Base-by-base conservation (phyloP, 208 protist species). In the Trypanosoma mega region DNA sequence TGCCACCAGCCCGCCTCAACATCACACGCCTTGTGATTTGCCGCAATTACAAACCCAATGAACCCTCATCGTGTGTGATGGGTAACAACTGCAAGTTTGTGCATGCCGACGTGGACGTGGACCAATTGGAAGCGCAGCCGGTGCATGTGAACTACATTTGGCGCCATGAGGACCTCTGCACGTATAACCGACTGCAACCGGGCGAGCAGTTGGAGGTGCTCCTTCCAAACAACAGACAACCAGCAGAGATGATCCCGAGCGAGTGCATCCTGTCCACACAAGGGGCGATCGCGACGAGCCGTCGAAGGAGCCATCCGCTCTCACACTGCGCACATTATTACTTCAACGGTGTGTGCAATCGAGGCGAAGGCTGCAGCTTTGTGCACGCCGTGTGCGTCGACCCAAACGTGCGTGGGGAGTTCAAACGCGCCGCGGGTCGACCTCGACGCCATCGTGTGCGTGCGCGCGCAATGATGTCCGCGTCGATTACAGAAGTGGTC, bases 91-190 rank as follows among this genome's bases (percentile, higher is more conserved):
- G 85, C 73, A 92, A 90, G 74, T 89, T 90, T 59, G 85, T 92
- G 34, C 85, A 92, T 57, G 76, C 63, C 20, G 82, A 89, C 66
- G 77, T 76, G 64, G 78, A 84, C 65, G 57, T 63, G 47, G 43
- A 30, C 41, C 63, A 50, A 43, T 68, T 92, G 41, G 70, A 73
- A 31, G 68, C 75, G 11, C 74, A 72, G 62, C 74, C 86, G 23
- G 82, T 93, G 50, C 86, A 93, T 70, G 82, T 90, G 41, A 87
- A 93, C 68, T 93, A 93, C 70, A 72, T 86, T 27, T 93, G 80
- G 77, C 75, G 72, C n/a, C 49, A 73, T 49, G 80, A 81, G 58
- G 70, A 59, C 14, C 24, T 68, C 23, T 89, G 82, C 80, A 87
- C 72, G 26, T 93, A 93, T 63, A 56, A 68, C 4, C 80, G 82